These are phyloP conservation scores for Pseudozyma sp. DNA, from an alignment of 1,284 basidiomycete species.

Conservation along the genomic window DNA sequence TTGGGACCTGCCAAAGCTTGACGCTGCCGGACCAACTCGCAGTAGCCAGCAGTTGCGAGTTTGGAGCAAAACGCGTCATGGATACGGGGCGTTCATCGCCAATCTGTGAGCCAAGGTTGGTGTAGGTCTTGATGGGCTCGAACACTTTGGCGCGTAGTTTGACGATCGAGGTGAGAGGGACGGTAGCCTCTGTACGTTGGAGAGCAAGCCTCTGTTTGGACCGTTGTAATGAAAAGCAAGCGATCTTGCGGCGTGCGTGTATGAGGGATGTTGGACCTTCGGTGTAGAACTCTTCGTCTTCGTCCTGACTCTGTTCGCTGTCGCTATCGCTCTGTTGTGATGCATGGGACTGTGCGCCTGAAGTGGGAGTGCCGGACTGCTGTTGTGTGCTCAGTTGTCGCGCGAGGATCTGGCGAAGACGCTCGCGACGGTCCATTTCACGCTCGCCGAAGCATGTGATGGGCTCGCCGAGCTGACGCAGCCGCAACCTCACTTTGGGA, in stretches of 20 bases:
- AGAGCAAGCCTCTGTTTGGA: conserved; percentile 89
- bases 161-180: conserved; percentile 90
- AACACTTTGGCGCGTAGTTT: conserved; percentile 91
- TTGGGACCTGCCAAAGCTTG: conserved; percentile 94
- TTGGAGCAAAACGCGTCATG: conserved; percentile 92
- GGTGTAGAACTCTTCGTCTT: conserved; percentile 94
- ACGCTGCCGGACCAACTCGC: conserved; percentile 95
- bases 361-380: background rate
- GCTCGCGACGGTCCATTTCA: conserved; percentile 80
- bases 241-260: conserved; percentile 83
- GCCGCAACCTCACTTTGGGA: conserved; percentile 84
- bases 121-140: conserved; percentile 87
- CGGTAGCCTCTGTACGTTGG: conserved; percentile 85
- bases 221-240: conserved; percentile 92
- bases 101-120: conserved; percentile 95
- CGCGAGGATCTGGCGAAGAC: conserved; percentile 84
- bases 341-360: conserved; percentile 75
- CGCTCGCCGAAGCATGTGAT: conserved; percentile 96
- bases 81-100: conserved; percentile 95
- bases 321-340: conserved; percentile 71
- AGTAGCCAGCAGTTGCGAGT: conserved; percentile 86
- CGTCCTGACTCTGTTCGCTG: conserved; percentile 54
- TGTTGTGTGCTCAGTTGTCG: conserved; percentile 69
- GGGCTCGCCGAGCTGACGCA: conserved; percentile 93
- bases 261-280: conserved; percentile 87